These are phyloP conservation scores for Ogataea salicorniae DNA, from an alignment of 805 yeast genomes.

Conservation along the genomic window DNA sequence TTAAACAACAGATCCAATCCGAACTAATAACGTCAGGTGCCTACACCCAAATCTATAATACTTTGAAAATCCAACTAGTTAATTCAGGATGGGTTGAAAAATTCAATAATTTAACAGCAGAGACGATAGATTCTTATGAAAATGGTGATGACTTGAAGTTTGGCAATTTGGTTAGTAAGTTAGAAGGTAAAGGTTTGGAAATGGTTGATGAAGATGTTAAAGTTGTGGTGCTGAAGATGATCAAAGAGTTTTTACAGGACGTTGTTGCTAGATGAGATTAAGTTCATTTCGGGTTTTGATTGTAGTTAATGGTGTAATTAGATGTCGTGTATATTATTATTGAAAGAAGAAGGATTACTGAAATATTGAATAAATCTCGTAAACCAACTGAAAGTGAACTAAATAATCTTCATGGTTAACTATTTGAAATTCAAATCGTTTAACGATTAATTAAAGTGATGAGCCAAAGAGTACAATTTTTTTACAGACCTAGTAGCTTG, in stretches of 20 bases:
- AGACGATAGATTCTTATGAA: slow-evolving; percentile 31
- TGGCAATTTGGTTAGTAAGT: slow-evolving; percentile 41
- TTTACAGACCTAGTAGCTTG: too few species aligned
- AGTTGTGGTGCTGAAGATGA: slow-evolving; percentile 51
- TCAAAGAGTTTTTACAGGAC: slow-evolving; percentile 53
- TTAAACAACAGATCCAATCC: slow-evolving; percentile 61
- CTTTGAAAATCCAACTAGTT: slow-evolving; percentile 56
- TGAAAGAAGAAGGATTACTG: slow-evolving; percentile 4
- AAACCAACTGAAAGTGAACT: slow-evolving; percentile 20
- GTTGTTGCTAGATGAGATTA: slow-evolving; percentile 31
- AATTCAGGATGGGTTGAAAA: slow-evolving; percentile 86
- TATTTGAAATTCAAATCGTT: slow-evolving; percentile 41
- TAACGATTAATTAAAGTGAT: neutral
- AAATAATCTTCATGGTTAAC: slow-evolving; percentile 26
- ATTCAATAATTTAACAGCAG: slow-evolving; percentile 52
- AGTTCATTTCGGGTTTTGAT: neutral
- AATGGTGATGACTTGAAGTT: slow-evolving; percentile 36
- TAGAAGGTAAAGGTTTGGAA: slow-evolving; percentile 63
- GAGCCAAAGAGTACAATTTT: too few species aligned
- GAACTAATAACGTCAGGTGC: slow-evolving; percentile 73
- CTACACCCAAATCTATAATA: slow-evolving; percentile 67
- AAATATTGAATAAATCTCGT: slow-evolving; percentile 5
- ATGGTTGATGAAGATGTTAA: slow-evolving; percentile 67
- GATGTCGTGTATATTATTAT: too few species aligned
- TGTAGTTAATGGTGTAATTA: too few species aligned